These are phyloP conservation scores for Lepidium sativum DNA, from an alignment of 345 rosid species.

Conservation along the genomic window DNA sequence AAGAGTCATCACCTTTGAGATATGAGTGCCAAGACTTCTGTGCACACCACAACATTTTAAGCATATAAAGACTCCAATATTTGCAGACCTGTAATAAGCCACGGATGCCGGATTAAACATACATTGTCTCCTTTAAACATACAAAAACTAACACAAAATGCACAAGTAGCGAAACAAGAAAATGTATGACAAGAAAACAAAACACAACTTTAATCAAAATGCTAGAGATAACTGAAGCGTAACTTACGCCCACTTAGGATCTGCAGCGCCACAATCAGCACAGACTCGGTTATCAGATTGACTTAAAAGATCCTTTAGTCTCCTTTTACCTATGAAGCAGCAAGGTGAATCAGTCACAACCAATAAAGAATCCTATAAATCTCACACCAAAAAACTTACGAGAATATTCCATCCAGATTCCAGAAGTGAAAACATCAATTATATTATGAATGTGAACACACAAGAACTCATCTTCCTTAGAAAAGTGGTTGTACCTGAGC, in stretches of 20 bases:
- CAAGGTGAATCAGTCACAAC: not conserved
- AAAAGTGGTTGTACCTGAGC: conserved; percentile 44
- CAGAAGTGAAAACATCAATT: not conserved
- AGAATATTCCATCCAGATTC: not conserved
- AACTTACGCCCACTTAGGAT: conserved; percentile 99
- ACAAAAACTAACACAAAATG: not conserved
- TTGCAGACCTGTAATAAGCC: conserved; percentile 67
- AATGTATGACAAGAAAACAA: not conserved
- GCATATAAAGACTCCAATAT: conserved; percentile 95
- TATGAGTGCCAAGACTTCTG: conserved; percentile 91
- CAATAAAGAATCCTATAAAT: not conserved
- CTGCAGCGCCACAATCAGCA: conserved; percentile 95
- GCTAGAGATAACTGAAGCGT: not conserved
- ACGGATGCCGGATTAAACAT: not conserved
- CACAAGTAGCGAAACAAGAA: not conserved
- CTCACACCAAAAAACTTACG: not conserved
- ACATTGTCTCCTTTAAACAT: not conserved
- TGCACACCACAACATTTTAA: conserved; percentile 96
- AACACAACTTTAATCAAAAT: not conserved
- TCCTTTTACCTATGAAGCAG: conserved; percentile 51
- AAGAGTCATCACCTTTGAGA: conserved; percentile 79
- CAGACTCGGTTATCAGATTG: conserved; percentile 77
- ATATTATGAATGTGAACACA: not conserved
- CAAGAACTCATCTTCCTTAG: not conserved
- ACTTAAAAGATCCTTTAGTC: conserved; percentile 59